Evolutionary conservation across 805 yeast genomes (phyloP).

Genomic region (Babjeviella inositovora): DNA sequence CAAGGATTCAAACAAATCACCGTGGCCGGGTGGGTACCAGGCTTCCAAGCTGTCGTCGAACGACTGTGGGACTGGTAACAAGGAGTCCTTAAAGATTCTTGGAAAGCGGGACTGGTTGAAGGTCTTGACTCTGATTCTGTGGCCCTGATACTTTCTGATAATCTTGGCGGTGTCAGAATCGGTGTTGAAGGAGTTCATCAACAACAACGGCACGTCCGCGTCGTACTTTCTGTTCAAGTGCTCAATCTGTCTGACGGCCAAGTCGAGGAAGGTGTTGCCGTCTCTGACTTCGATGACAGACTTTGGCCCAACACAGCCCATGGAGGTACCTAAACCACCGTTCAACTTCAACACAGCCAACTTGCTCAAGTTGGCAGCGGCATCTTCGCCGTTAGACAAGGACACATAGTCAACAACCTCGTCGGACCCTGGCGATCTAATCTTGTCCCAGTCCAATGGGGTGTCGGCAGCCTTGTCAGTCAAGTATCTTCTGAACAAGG

Average conservation of each 20-base stretch:
- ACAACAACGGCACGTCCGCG: slow-evolving; percentile 86
- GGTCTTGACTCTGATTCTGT: slow-evolving; percentile 85
- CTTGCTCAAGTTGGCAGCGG: slow-evolving; percentile 39
- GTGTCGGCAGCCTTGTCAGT: slow-evolving; percentile 78
- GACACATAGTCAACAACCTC: slow-evolving; percentile 74
- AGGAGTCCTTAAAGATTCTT: slow-evolving; percentile 87
- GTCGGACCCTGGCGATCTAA: slow-evolving; percentile 75
- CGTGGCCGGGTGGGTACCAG: slow-evolving; percentile 99
- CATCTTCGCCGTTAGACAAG: slow-evolving; percentile 18
- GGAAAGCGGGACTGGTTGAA: slow-evolving; percentile 98
- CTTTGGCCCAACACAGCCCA: slow-evolving; percentile 99
- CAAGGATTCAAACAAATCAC: slow-evolving; percentile 88
- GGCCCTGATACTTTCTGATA: slow-evolving; percentile 93
- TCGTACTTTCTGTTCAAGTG: slow-evolving; percentile 81
- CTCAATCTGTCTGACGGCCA: slow-evolving; percentile 93
- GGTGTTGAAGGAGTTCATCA: slow-evolving; percentile 98
- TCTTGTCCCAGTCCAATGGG: slow-evolving; percentile 87
- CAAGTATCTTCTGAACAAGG: slow-evolving; percentile 83
- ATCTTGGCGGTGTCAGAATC: slow-evolving; percentile 90
- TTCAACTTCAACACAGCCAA: slow-evolving; percentile 92
- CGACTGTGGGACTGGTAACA: slow-evolving; percentile 81
- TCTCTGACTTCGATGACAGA: slow-evolving; percentile 97
- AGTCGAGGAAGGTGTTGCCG: slow-evolving; percentile 91
- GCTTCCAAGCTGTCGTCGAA: slow-evolving; percentile 61
- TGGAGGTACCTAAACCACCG: slow-evolving; percentile 97